phyloP scores from a whole-genome alignment of 108 stramenopile genomes.

The Nitzschia sp. region DNA sequence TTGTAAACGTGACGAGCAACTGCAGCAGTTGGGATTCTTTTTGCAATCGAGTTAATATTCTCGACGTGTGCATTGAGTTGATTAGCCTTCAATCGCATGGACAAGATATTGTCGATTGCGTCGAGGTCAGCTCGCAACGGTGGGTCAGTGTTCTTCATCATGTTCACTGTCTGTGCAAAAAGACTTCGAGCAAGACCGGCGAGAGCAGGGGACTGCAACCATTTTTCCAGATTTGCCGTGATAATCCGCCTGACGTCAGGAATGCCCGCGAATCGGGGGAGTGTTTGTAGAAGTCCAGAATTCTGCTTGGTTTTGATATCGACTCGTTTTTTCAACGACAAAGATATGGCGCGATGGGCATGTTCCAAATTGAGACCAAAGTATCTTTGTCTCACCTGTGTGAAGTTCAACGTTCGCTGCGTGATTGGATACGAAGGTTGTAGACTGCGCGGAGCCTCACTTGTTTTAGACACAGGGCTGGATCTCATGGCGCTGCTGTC shows the following conservation, averaged over 20 bases:
- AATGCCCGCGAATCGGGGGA: constrained; percentile 57
- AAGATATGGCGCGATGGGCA: constrained; percentile 43
- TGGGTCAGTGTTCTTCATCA: constrained; percentile 56
- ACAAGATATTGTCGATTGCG: constrained; percentile 58
- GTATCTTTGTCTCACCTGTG: constrained; percentile 56
- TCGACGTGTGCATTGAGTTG: constrained; percentile 68
- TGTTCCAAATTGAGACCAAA: constrained; percentile 48
- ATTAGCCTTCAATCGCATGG: constrained; percentile 75
- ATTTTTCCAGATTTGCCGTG: constrained; percentile 60
- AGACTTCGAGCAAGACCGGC: constrained; percentile 69
- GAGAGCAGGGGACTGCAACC: constrained; percentile 83
- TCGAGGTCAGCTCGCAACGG: constrained; percentile 63
- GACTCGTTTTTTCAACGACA: constrained; percentile 52
- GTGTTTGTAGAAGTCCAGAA: constrained; percentile 56
- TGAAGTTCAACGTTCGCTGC: constrained; percentile 36
- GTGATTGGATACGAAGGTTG: constrained; percentile 30
- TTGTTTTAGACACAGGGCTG: neutral
- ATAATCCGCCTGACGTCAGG: constrained; percentile 54
- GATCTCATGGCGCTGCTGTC: neutral
- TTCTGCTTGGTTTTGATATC: constrained; percentile 80
- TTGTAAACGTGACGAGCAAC: constrained; percentile 60
- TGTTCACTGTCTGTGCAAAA: constrained; percentile 51
- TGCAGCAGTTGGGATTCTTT: constrained; percentile 43
- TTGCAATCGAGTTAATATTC: constrained; percentile 62
- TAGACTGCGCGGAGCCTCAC: constrained; percentile 1